Conservation (phyloP, 495 filamentous ascomycete species). For the Chaetomidium leptoderma region DNA sequence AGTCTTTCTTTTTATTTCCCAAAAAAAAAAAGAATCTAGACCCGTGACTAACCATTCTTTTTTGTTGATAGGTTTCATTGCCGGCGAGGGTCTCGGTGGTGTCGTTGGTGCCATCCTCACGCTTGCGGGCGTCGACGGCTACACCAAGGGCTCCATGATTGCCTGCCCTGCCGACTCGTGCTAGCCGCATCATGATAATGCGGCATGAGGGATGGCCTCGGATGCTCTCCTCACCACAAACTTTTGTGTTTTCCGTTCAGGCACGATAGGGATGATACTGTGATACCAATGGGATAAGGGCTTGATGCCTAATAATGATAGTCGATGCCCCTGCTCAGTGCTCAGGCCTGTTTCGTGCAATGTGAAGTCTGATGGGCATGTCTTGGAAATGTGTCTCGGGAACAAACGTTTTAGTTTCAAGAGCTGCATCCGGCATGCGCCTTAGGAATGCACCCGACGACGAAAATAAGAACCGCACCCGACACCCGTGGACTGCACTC, state of each 20-base stretch:
- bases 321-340: conserved; percentile 4
- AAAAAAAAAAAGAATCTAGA: background rate
- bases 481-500: no score
- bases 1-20: background rate
- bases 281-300: conserved; percentile 14
- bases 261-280: background rate
- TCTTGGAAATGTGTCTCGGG: background rate
- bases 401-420: no score
- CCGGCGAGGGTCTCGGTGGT: conserved; percentile 63
- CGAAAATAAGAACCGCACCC: no score
- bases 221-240: background rate
- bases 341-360: background rate
- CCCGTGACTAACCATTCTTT: background rate
- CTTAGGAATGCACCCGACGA: background rate
- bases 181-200: conserved; percentile 13
- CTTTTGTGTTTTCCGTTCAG: conserved; percentile 12
- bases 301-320: conserved; percentile 9
- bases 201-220: background rate
- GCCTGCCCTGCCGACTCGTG: conserved; percentile 43
- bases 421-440: no score
- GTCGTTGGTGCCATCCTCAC: conserved; percentile 57
- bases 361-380: background rate
- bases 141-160: conserved; percentile 41
- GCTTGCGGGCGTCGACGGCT: conserved; percentile 48
- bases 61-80: conserved; percentile 48